Base-by-base conservation (phyloP, 1,139 yeast genomes). In the Yamadazyma kanchanaburiensis region DNA sequence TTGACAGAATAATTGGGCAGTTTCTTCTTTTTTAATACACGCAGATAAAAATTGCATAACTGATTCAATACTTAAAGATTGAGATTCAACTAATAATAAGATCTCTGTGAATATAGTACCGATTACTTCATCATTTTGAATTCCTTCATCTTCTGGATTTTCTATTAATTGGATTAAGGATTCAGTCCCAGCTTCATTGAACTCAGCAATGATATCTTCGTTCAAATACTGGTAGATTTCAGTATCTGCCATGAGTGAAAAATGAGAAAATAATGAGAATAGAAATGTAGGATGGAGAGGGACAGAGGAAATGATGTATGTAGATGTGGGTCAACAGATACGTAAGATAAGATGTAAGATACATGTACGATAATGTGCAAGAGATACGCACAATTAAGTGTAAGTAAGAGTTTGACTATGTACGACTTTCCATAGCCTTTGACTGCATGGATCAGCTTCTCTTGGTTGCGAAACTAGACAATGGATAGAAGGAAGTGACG, bases 1-100 rank as follows among this genome's bases (percentile, higher is more conserved):
- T 31, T 68, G 63, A 33, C 77, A 62, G 37, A 74, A 73, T 3
- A 58, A 45, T 15, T 54, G 48, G 5, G 73, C 73, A 3, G 48
- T 38, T 5, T 42, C 45, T 32, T 65, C 71, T 21, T 53, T 55
- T 28, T 48, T 57, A 21, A 67, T 57, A 15, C 59, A 51, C 7
- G 48, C 30, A 13, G 50, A 42, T 16, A 67, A 46, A 31, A 67
- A 64, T 13, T 46, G 46, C 1, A 52, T 38, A 4, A 63, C 37
- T 4, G 43, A 35, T 10, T 56, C 58, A 6, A 50, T 29, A 2
- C 46, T 43, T 18, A 68, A 34, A 17, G 34, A 35, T 1, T 40
- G 52, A 5, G 56, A 61, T 31, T 60, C 60, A 25, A 50, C 51
- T 2, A 48, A 47, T 43, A 66, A 45, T 22, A 68, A 37, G 8